These are phyloP conservation scores for Puccinia hordei DNA, from an alignment of 1,284 basidiomycete species.

Conservation along the genomic window DNA sequence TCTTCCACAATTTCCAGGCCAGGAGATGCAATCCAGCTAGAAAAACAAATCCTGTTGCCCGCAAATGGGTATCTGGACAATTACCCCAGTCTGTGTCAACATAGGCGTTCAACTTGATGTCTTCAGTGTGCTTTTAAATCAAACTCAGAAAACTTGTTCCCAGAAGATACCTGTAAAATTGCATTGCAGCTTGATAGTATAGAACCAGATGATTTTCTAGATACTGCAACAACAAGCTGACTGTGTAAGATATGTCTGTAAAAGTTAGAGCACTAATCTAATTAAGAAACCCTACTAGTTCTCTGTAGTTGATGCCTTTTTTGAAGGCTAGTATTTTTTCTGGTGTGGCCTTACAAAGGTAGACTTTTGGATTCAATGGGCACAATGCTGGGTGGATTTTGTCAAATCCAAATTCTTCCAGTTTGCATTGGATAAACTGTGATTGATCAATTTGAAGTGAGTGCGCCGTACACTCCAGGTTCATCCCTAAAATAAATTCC, in stretches of 20 bases:
- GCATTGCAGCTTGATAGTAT: not conserved
- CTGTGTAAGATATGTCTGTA: slow-evolving; percentile 7
- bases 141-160: not conserved
- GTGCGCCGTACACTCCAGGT: not conserved
- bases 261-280: not conserved
- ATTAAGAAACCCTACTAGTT: not conserved
- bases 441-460: not conserved
- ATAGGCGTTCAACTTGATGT: not conserved
- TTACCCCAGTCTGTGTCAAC: slow-evolving; percentile 20
- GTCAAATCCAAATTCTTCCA: not conserved
- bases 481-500: not conserved
- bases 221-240: too few species aligned
- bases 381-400: not conserved
- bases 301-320: not conserved
- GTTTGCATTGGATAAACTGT: not conserved
- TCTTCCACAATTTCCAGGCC: too few species aligned
- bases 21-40: too few species aligned
- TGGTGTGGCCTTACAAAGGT: not conserved
- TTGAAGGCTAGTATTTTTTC: not conserved
- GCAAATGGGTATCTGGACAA: too few species aligned
- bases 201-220: not conserved
- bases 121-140: not conserved
- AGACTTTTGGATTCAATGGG: not conserved
- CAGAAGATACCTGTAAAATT: not conserved
- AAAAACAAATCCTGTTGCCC: not conserved